Evolutionary conservation across 2,329 filamentous ascomycete genomes (phyloP), one percentile per base, ranked within the genome.

Genomic region (Botryotinia globosa): DNA sequence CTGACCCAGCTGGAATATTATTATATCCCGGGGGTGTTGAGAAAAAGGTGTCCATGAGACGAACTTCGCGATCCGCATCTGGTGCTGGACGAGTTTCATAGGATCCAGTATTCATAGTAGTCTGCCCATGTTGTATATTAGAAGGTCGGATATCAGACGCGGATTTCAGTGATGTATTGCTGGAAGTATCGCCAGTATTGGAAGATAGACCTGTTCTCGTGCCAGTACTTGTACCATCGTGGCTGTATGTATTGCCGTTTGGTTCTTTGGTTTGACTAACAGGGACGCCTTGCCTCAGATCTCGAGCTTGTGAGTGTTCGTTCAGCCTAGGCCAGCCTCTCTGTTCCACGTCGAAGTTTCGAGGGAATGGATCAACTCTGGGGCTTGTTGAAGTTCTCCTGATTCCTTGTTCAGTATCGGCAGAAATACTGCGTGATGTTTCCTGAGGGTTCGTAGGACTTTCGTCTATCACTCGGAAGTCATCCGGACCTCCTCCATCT

Each of bases 121-220:
- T 80, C 73, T 79, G 73, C 22, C 69, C 74, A 29, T 68, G 62
- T 14, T 77, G 74, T 1, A 76, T n/a, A 34, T 75, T 77, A 1
- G 76, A 25, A 34, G 59, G 59, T 18, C 76, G 75, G 7, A 75
- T 79, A n/a, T 87, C 85, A 2, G 85, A 86, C 10, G 81, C 82
- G 6, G 88, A 90, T 76, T 87, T 89, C 4, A 88, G 88, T 18
- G 88, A 90, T 34, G 85, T 87, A n/a, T 86, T 82, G 74, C 84
- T 87, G 4, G 87, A 89, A 65, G 67, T 66, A 48, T 69, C 58
- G 29, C 54, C 20, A 1, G 77, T 77, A 51, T 77, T 77, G 37
- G 77, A 77, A 44, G 78, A 79, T 14, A 76, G 67, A 22, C 77
- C 75, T 1, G 74, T 66, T 39, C 79, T 77, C 12, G 70, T 74